These are phyloP conservation scores for Anthracocystis panici-leucophaei DNA, from an alignment of 1,284 basidiomycete genomes.

Conservation along the genomic window DNA sequence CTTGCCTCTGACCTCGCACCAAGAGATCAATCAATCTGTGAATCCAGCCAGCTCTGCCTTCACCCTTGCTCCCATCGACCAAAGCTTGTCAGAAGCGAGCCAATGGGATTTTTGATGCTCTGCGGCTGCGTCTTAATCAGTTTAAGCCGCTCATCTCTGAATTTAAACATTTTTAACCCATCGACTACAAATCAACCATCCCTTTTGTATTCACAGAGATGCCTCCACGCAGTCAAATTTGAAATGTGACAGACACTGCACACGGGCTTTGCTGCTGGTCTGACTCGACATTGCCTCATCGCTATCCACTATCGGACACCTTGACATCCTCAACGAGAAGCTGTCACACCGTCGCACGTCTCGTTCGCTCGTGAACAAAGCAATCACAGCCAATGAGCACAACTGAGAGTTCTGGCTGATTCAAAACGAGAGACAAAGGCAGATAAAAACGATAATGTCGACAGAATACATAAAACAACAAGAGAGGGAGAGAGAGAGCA, in stretches of 20 bases:
- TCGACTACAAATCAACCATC: constrained; percentile 2
- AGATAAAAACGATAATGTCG: constrained; percentile 7
- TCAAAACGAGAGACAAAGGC: constrained; percentile 4
- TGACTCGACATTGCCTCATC: constrained; percentile 21
- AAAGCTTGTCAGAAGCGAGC: background rate
- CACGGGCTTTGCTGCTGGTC: constrained; percentile 4
- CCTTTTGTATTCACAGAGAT: constrained; percentile 12
- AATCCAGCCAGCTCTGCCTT: no score
- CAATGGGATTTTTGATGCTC: background rate
- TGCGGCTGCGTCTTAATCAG: constrained; percentile 27
- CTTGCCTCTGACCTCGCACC: background rate
- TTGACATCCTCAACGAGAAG: background rate
- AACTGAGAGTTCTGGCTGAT: background rate
- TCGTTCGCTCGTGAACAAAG: background rate
- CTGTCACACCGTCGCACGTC: background rate
- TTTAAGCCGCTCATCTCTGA: constrained; percentile 26
- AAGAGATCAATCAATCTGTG: constrained; percentile 4
- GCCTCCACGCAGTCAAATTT: constrained; percentile 16
- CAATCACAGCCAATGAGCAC: background rate
- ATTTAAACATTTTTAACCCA: no score
- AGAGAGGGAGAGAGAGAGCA: background rate
- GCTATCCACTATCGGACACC: background rate
- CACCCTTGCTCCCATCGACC: constrained; percentile 16
- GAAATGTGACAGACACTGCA: constrained; percentile 17
- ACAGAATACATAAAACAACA: constrained; percentile 26